Base-by-base conservation (phyloP, 2,329 filamentous ascomycete species). In the Trichophyton rubrum region DNA sequence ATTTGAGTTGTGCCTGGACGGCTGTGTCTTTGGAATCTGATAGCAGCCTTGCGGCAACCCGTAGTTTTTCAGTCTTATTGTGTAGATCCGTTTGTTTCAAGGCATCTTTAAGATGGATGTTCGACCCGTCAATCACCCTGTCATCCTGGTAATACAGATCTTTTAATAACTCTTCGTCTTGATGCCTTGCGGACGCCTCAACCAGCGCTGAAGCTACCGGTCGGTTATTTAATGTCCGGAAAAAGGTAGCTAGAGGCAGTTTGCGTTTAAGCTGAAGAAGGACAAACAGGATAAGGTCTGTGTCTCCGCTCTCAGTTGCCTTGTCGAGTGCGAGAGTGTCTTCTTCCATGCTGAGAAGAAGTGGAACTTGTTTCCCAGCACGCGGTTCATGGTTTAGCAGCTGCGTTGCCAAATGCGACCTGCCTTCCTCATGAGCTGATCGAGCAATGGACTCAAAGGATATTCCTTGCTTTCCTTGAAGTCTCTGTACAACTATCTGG, bases 121-220 rank as follows among this genome's bases (percentile, higher is more conserved):
- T 88, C 0, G 92, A 88, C 2, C 93, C 90, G 65, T 97, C 93
- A 3, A 90, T 78, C 2, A 91, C 84, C 3, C 92, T 85, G 71
- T 99, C 93, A 68, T 97, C 93, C 75, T 97, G 93, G 71, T 99
- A 99, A 76, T 93, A 99, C 2, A 99, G 79, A 70, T 97, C 93
- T 69, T 97, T 99, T 27, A 99, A 82, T 22, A 99, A 74, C 59
- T 88, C 85, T 0, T 83, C 81, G 67, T 95, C 90, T 68, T 95
- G 87, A 58, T 89, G 84, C 58, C 82, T 79, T 0, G 93, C 92
- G 0, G 86, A 87, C 1, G 90, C 83, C 73, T 99, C 93, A 24
- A 99, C 89, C 9, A 99, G 82, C 0, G 93, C 89, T 1, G 89
- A 90, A 3, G 93, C 93, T 27, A 89, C 82, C 0, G 92, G 90